Base-by-base conservation (phyloP, 164 flowering plant species). In the Macadamia integrifolia region DNA sequence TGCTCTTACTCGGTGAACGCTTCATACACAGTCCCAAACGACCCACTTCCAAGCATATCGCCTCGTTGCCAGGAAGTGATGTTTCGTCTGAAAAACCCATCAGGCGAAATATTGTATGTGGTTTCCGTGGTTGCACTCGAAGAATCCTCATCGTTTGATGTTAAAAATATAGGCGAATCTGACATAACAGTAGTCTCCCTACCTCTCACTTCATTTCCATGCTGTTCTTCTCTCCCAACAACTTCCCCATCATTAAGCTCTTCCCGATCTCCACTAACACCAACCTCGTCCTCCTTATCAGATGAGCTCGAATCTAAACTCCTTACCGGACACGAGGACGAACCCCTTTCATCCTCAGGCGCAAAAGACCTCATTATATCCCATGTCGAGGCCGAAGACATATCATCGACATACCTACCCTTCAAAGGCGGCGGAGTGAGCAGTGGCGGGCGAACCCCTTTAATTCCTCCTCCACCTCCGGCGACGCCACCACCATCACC, bases 11-110 rank as follows among this genome's bases (percentile, higher is more conserved):
- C 91, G 14, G 96, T 75, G 69, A 92, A 84, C 55, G 90, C 99
- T 85, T 95, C 98, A 73, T 84, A 95, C n/a, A 95, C 99, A 0
- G 94, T 80, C 61, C 99, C 99, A 72, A 88, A 95, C 0, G 99
- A 88, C 10, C 99, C 99, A 35, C 91, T 80, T 23, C 99, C 99
- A 67, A 95, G 78, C 74, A 84, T 86, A 3, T 61, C 79, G 17
- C 99, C 98, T 77, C 87, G 88, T 29, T 78, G 71, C 98, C 98
- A 95, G 3, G 62, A 62, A 32, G 74, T 73, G 31, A 88, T 87
- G 43, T 2, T 72, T 7, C 78, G 76, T 69, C 52, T 81, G 35
- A 72, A 66, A 65, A 82, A 88, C 58, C 73, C 89, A 74, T 79
- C 78, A 0, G 99, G 98, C 1, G 99, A 95, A 53, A 86, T 78